A percentile compares a stretch with the other conserved stretches of the same genome.
These are phyloP conservation scores for Sonneratia alba DNA, from an alignment of 345 rosid genomes.

Conservation along the genomic window DNA sequence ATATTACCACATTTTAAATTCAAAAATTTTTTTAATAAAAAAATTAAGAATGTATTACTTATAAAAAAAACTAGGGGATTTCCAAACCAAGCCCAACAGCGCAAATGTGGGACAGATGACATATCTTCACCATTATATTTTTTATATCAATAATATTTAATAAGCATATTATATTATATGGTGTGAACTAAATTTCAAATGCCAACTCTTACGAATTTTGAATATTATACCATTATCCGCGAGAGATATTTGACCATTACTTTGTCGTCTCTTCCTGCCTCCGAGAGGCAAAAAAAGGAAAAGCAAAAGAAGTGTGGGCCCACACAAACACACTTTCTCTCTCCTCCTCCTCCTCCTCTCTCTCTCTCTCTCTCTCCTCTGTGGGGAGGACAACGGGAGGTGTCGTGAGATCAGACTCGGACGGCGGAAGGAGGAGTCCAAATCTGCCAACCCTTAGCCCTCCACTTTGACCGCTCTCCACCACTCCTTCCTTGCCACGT, in stretches of 20 bases:
- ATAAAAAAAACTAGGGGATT: not conserved
- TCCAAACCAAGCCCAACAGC: not conserved
- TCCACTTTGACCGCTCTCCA: conserved; percentile 5
- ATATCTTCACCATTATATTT: no score
- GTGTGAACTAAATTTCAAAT: no score
- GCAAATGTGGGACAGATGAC: no score
- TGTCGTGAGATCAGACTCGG: not conserved
- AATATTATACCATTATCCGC: no score
- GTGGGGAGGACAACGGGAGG: not conserved
- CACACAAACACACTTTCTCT: not conserved
- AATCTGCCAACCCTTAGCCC: conserved; percentile 4
- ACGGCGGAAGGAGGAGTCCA: not conserved
- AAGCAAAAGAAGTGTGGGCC: not conserved
- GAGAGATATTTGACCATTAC: conserved; percentile 14
- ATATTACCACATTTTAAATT: no score
- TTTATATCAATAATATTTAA: no score
- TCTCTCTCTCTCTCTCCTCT: not conserved
- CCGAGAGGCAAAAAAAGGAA: not conserved
- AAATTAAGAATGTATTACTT: no score
- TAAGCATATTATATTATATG: no score
- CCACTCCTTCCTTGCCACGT: not conserved
- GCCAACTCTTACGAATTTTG: no score
- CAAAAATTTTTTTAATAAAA: no score
- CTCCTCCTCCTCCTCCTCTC: not conserved
- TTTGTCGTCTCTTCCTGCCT: conserved; percentile 1